Conservation (phyloP, 805 yeast genomes). For the Torulaspora quercuum region DNA sequence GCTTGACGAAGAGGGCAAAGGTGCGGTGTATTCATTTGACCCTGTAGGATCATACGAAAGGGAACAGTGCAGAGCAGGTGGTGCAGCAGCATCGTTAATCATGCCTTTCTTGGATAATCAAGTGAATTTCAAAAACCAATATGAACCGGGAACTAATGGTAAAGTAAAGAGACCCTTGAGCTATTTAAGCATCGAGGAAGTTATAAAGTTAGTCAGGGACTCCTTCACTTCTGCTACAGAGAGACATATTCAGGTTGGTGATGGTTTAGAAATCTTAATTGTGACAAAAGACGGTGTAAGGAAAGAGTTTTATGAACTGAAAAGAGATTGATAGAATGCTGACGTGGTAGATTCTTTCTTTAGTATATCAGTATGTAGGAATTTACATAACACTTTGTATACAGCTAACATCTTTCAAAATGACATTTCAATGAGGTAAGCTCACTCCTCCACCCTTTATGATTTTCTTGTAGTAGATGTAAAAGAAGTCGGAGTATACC, state of each 20-base stretch:
- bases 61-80: conserved; percentile 97
- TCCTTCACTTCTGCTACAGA: conserved; percentile 96
- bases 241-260: conserved; percentile 98
- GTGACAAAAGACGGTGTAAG: conserved; percentile 92
- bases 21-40: conserved; percentile 93
- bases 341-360: conserved; percentile 4
- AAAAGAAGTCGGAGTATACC: conserved; percentile 92
- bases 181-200: conserved; percentile 77
- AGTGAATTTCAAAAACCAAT: conserved; percentile 92
- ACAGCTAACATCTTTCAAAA: conserved; percentile 2
- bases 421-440: conserved; percentile 54
- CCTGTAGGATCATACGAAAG: conserved; percentile 98
- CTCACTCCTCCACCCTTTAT: conserved; percentile 74
- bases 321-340: conserved; percentile 85
- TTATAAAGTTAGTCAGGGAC: conserved; percentile 80
- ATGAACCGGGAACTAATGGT: conserved; percentile 73
- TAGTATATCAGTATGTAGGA: too few species aligned
- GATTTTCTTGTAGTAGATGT: conserved; percentile 79
- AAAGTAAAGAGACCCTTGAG: conserved; percentile 55
- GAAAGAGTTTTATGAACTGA: conserved; percentile 77
- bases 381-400: conserved; percentile 2
- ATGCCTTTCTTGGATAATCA: conserved; percentile 98
- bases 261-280: conserved; percentile 84
- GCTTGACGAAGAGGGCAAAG: conserved; percentile 78
- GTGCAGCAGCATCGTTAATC: conserved; percentile 92